phyloP scores from a whole-genome alignment of 2,329 filamentous ascomycete species.

The Trichothecium sympodiale region DNA sequence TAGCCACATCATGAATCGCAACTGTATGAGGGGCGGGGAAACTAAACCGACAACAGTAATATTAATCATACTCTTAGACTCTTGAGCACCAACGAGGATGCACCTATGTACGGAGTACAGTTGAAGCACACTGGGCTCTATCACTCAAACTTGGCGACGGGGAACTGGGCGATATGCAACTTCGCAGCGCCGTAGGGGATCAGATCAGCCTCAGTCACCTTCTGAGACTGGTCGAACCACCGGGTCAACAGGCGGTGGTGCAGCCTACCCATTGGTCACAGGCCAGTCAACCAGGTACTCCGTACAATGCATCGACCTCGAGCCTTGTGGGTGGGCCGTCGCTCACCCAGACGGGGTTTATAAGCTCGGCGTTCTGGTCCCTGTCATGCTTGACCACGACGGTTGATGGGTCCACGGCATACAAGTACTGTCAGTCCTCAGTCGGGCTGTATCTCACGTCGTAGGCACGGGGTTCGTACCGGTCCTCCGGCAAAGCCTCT shows the following conservation, averaged over 20 bases:
- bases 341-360: constrained; percentile 4
- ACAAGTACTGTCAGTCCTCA: constrained; percentile 17
- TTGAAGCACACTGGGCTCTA: too few species aligned
- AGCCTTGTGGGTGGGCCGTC: constrained; percentile 19
- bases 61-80: too few species aligned
- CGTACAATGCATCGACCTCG: constrained; percentile 16
- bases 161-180: constrained; percentile 30
- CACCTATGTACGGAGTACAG: too few species aligned
- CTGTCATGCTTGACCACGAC: constrained; percentile 1
- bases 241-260: constrained; percentile 17
- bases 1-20: too few species aligned
- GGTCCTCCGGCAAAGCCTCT: constrained; percentile 1
- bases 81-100: too few species aligned
- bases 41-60: too few species aligned
- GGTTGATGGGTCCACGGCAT: constrained; percentile 8
- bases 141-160: constrained; percentile 7
- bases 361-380: constrained; percentile 14
- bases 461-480: constrained; percentile 13
- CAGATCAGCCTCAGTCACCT: constrained; percentile 21
- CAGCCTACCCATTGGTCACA: constrained; percentile 14
- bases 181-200: constrained; percentile 30
- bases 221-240: constrained; percentile 16
- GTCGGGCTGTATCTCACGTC: constrained; percentile 19
- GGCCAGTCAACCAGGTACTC: constrained; percentile 20
- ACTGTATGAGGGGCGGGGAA: too few species aligned